Base-by-base conservation (phyloP, 306 rosid genomes). In the Glycine tomentella region DNA sequence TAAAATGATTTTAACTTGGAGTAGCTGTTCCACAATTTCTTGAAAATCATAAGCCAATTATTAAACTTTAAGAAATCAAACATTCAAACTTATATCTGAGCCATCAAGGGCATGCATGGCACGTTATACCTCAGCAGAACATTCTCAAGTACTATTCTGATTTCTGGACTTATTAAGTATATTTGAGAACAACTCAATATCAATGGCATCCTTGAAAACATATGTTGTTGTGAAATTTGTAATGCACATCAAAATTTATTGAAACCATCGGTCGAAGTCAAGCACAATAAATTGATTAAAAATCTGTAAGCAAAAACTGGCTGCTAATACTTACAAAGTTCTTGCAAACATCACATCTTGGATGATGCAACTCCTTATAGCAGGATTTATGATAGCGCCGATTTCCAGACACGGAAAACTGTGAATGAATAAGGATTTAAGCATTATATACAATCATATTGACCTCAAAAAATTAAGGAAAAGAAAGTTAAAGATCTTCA, bases 321-420 rank as follows among this genome's bases (percentile, higher is more conserved):
- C 53, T 50, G 72, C 61, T 76, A 74, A 83, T 11, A 80, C 99
- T 90, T 83, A 96, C 99, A 51, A 88, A 96, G 85, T 63, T 93
- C 52, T 48, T 88, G 82, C 99, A 96, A 84, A 96, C 98, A 86
- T 96, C 97, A 82, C 99, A 96, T 90, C 75, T 89, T 17, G 99
- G 99, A 82, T 93, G 99, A 87, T 92, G 89, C 82, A 88, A 87
- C 91, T 88, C 97, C 86, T 90, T 93, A 77, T 90, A 95, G 89
- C 99, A 95, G 57, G 93, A 89, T 86, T 93, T 90, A 85, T 95
- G 98, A 85, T 90, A 93, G 64, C 94, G 97, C 48, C 77, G 96
- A 63, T 87, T 88, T 49, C 86, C 90, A 33, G 94, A 91, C 92
- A 96, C 84, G 40, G 99, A 92, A 87, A 84, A 96, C 98, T 96